phyloP scores from a whole-genome alignment of 2,329 filamentous ascomycete species.

The Periglandula ipomoeae region DNA sequence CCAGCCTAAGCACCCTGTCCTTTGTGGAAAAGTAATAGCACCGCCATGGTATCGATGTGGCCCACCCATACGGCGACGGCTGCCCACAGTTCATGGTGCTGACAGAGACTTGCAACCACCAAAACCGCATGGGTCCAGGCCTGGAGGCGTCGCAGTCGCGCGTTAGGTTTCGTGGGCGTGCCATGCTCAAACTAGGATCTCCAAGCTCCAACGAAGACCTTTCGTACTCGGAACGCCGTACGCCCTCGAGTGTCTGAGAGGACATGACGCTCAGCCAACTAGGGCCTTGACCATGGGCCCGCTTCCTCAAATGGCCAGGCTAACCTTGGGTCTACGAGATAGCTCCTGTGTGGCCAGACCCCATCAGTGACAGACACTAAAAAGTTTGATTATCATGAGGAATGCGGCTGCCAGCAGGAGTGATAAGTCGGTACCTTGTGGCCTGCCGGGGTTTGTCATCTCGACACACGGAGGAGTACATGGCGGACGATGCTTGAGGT shows the following conservation, averaged over 20 bases:
- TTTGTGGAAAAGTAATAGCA: neutral
- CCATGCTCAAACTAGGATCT: neutral
- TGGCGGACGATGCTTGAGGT: neutral
- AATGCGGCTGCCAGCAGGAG: constrained; percentile 1
- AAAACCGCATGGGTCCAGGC: too few relatives aligned
- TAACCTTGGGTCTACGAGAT: constrained; percentile 3
- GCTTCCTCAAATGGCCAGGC: constrained; percentile 6
- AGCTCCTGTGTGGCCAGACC: neutral
- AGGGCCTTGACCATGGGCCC: constrained; percentile 5
- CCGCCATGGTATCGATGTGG: neutral
- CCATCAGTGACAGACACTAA: constrained; percentile 2
- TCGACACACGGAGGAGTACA: neutral
- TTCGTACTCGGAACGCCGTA: constrained; percentile 1
- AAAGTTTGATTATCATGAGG: constrained; percentile 5
- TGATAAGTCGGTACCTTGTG: neutral
- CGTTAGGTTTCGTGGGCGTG: neutral
- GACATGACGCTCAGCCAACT: constrained; percentile 5
- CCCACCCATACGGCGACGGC: neutral
- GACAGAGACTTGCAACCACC: neutral
- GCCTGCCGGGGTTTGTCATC: neutral
- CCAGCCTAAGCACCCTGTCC: neutral
- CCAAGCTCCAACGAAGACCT: neutral
- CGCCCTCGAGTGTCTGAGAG: constrained; percentile 5
- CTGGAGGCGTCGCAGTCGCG: neutral
- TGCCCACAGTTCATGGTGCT: neutral